Evolutionary conservation across 2,329 filamentous ascomycete genomes (phyloP), one percentile per base, ranked within the genome.

Genomic region (Colletotrichum destructivum): DNA sequence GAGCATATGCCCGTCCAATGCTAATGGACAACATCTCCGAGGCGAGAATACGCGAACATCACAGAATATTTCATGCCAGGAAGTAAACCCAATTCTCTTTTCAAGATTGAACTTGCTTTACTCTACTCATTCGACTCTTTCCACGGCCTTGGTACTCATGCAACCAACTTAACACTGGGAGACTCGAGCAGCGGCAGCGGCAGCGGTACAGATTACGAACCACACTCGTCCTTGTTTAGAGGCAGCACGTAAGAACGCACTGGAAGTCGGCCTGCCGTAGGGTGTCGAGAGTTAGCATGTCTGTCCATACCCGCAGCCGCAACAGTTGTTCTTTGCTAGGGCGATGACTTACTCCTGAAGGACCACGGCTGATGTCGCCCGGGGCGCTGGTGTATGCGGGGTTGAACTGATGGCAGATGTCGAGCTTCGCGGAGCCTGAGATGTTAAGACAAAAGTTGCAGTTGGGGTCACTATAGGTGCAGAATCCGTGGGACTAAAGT

Each of bases 371-470:
- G 54, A 59, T 51, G 21, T n/a, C 42, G 31, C 63, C 63, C 18
- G 44, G 52, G 26, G 63, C 44, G 44, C 26, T 51, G 31, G 26
- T 59, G 63, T 60, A 66, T 15, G 54, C 59, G 54, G 63, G 63
- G 54, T 66, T 54, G 21, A 66, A 59, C 2, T 42, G 38, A 26
- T 66, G 54, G 54, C 62, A 66, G 42, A 66, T 40, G n/a, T 60
- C 26, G 31, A 66, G 15, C 63, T 66, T 66, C 42, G 42, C 40
- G 1, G 62, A 0, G 23, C 38, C 4, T 7, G 38, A 16, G 7
- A 66, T 66, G 44, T 52, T 42, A 3, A 66, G 42, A 44, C 63
- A 66, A 44, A 60, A 60, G 63, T 66, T 66, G 44, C 63, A 66
- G 63, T 66, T 60, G 44, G 54, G 63, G 63, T 66, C 63, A 44